A percentile compares a stretch with the other conserved stretches of the same genome.
phyloP scores from a whole-genome alignment of 2,329 filamentous ascomycete genomes.

The Beauveria bassiana region DNA sequence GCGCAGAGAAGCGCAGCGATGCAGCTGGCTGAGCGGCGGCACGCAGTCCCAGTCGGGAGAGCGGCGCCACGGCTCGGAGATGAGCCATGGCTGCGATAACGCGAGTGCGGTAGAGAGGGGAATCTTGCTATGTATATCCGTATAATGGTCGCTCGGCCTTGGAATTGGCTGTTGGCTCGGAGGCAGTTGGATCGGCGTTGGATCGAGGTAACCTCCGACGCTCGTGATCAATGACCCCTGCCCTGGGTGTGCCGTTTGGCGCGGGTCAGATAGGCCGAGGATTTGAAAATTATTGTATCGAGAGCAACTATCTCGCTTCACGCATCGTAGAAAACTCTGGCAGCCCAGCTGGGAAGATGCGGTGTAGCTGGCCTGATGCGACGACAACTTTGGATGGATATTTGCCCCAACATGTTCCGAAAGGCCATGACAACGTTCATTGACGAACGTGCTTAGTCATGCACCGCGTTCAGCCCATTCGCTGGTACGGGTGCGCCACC shows the following conservation, averaged over 20 bases:
- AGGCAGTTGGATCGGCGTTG: background rate
- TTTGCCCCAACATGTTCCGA: background rate
- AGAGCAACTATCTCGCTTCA: background rate
- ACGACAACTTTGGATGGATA: background rate
- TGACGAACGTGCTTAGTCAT: slow-evolving; percentile 9
- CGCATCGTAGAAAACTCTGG: background rate
- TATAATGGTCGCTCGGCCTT: background rate
- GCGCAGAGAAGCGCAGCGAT: background rate
- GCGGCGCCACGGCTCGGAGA: slow-evolving; percentile 1
- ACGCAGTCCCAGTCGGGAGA: slow-evolving; percentile 8
- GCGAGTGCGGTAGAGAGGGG: background rate
- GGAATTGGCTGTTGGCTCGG: background rate
- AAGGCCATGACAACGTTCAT: slow-evolving; percentile 2
- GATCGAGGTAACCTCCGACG: background rate
- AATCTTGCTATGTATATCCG: background rate
- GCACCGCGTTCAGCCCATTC: background rate
- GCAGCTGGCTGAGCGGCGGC: slow-evolving; percentile 1
- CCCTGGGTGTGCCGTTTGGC: background rate
- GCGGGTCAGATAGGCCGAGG: background rate
- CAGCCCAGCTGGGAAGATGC: background rate
- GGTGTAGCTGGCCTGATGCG: background rate
- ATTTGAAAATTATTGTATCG: background rate
- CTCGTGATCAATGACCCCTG: background rate
- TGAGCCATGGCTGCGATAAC: slow-evolving; percentile 1
- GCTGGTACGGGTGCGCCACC: background rate